phyloP scores from a whole-genome alignment of 208 protist species.

The Entamoeba moshkovskii region DNA sequence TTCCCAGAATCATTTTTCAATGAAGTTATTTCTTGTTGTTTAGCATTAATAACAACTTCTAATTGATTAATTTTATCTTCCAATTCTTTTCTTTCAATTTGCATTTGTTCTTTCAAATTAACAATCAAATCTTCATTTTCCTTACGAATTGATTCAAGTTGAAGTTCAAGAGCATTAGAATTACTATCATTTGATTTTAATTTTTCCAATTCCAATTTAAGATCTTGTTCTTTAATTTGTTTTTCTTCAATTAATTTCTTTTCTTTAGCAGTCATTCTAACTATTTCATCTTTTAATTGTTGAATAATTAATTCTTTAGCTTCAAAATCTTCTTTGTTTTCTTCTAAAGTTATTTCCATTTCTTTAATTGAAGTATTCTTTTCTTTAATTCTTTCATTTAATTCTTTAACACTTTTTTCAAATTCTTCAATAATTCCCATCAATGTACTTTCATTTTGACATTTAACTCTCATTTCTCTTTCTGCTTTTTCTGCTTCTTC shows the following conservation, averaged over 20 bases:
- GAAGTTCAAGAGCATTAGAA: not conserved
- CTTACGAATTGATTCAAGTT: not conserved
- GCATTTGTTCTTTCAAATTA: not conserved
- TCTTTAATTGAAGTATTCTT: not conserved
- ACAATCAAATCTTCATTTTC: not conserved
- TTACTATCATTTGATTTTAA: not conserved
- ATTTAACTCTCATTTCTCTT: not conserved
- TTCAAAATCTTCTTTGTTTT: not conserved
- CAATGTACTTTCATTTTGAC: not conserved
- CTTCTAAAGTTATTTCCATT: not conserved
- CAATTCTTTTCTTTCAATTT: not conserved
- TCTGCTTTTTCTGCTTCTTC: not conserved
- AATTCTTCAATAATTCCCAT: not conserved
- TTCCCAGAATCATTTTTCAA: too few species aligned
- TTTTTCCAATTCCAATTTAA: not conserved
- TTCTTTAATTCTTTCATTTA: not conserved
- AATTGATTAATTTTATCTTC: too few species aligned
- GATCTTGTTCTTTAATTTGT: not conserved
- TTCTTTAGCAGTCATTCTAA: not conserved
- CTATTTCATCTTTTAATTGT: not conserved
- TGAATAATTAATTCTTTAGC: not conserved
- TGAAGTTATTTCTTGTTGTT: too few species aligned
- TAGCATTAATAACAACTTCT: too few species aligned
- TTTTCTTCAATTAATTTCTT: not conserved
- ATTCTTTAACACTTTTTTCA: not conserved